These are phyloP conservation scores for Zizania latifolia DNA, from an alignment of 176 grass and related monocot species.

Conservation along the genomic window DNA sequence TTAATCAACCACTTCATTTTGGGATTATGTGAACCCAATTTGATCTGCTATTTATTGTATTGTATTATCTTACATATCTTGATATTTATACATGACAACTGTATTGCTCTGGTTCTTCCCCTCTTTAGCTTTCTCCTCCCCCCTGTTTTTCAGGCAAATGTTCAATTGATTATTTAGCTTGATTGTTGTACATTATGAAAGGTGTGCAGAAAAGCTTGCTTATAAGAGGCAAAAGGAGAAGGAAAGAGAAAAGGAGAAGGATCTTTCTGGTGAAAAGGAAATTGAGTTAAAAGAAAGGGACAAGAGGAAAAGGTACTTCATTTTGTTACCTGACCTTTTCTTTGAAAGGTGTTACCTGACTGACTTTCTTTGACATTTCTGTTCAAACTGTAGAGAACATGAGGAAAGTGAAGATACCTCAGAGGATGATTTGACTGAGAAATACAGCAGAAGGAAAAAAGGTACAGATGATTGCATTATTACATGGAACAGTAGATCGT, in stretches of 20 bases:
- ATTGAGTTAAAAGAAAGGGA: conserved; percentile 23
- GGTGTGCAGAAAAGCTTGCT: conserved; percentile 97
- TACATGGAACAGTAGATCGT: neutral
- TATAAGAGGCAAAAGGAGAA: conserved; percentile 84
- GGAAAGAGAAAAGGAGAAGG: conserved; percentile 47
- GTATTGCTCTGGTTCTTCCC: neutral
- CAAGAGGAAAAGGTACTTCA: conserved; percentile 71
- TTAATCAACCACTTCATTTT: neutral
- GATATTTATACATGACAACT: neutral
- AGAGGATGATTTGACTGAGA: conserved; percentile 37
- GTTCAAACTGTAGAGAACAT: conserved; percentile 42
- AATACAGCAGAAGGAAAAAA: conserved; percentile 49
- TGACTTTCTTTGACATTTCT: conserved; percentile 21
- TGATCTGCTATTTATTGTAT: neutral
- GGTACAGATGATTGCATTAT: conserved; percentile 26
- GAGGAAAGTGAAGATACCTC: conserved; percentile 18
- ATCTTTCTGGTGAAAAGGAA: conserved; percentile 31
- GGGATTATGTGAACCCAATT: neutral
- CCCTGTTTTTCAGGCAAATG: neutral
- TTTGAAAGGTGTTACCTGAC: no score
- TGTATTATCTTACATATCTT: neutral
- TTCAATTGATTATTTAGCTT: conserved; percentile 27
- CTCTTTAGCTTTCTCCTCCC: neutral
- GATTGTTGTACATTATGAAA: conserved; percentile 49
- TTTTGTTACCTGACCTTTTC: neutral